Conservation (phyloP, 805 yeast species). For the Alloascoidea hylecoeti region DNA sequence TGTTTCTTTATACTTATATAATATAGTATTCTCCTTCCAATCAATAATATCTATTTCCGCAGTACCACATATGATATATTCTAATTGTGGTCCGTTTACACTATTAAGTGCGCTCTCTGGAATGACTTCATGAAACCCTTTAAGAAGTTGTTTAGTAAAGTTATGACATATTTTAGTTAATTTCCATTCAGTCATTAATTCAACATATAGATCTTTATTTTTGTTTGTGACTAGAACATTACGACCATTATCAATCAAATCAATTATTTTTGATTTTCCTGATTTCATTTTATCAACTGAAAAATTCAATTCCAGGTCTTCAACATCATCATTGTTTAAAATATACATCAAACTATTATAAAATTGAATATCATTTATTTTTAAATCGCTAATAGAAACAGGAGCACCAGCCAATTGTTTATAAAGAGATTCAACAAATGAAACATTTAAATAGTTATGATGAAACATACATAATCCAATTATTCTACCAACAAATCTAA, state of each 20-base stretch:
- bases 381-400: slow-evolving; percentile 87
- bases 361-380: slow-evolving; percentile 81
- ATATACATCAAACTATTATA: slow-evolving; percentile 91
- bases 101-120: slow-evolving; percentile 71
- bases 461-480: slow-evolving; percentile 92
- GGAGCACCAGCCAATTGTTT: slow-evolving; percentile 68
- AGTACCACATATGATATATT: slow-evolving; percentile 80
- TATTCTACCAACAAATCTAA: slow-evolving; percentile 86
- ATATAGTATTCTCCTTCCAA: slow-evolving; percentile 76
- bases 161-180: slow-evolving; percentile 17
- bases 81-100: slow-evolving; percentile 92
- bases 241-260: slow-evolving; percentile 70
- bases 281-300: no score
- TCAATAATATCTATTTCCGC: slow-evolving; percentile 95
- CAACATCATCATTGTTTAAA: slow-evolving; percentile 90
- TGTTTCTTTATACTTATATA: slow-evolving; percentile 69
- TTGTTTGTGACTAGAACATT: slow-evolving; percentile 79
- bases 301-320: neutral
- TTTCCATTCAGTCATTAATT: slow-evolving; percentile 74
- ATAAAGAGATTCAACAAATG: slow-evolving; percentile 89
- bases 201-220: slow-evolving; percentile 83
- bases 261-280: slow-evolving; percentile 78
- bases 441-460: slow-evolving; percentile 77
- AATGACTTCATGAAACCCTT: slow-evolving; percentile 82
- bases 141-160: slow-evolving; percentile 13